A percentile compares a stretch with the other conserved stretches of the same genome.
These are phyloP conservation scores for Heliosperma pusillum DNA, from an alignment of 148 eudicot species.

Conservation along the genomic window DNA sequence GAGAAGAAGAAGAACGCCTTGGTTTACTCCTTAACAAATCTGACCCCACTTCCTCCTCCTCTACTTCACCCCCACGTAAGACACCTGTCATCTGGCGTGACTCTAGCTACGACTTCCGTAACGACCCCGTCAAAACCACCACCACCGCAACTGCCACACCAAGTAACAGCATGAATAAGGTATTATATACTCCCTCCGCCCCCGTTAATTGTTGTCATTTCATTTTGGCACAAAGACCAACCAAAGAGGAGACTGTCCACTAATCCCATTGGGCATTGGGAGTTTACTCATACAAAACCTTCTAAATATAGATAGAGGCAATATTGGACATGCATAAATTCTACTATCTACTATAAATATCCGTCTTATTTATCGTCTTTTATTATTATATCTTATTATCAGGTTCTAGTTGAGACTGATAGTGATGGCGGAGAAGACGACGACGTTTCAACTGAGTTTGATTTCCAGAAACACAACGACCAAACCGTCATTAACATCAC, in stretches of 20 bases:
- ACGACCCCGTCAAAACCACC: slow-evolving; percentile 21
- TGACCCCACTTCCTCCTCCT: slow-evolving; percentile 22
- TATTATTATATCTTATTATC: no score
- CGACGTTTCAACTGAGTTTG: slow-evolving; percentile 30
- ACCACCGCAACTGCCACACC: background rate
- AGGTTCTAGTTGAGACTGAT: background rate
- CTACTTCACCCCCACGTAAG: slow-evolving; percentile 28
- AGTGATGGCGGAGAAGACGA: slow-evolving; percentile 9
- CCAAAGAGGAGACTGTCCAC: no score
- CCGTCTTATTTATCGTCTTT: no score
- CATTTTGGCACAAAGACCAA: no score
- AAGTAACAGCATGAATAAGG: background rate
- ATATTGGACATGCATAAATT: no score
- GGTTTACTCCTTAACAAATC: slow-evolving; percentile 29
- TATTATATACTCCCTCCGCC: no score
- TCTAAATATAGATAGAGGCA: no score
- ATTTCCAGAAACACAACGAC: slow-evolving; percentile 21
- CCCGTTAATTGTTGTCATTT: no score
- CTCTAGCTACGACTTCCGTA: slow-evolving; percentile 54
- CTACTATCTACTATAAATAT: no score
- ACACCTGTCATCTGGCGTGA: slow-evolving; percentile 34
- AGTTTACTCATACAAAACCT: no score
- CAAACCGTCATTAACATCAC: no score
- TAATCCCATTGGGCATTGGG: no score
- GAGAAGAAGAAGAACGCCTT: slow-evolving; percentile 37